Evolutionary conservation across 805 yeast genomes (phyloP).

Genomic region (Kodamaea hsintzibuensis): DNA sequence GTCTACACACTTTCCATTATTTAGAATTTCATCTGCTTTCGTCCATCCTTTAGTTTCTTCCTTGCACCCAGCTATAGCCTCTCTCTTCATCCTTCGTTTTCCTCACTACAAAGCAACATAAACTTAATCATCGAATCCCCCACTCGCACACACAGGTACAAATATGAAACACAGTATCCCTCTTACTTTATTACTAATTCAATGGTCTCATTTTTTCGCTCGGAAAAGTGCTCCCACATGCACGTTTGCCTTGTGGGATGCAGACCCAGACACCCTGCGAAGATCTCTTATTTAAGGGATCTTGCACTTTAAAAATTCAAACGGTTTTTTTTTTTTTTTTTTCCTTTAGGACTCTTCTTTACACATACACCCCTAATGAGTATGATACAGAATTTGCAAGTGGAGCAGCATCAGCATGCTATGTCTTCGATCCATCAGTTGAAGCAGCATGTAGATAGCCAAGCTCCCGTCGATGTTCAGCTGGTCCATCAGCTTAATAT

Average conservation of each 20-base stretch:
- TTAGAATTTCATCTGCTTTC: too few relatives aligned
- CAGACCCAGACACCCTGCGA: neutral
- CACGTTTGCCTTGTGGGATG: neutral
- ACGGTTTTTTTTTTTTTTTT: neutral
- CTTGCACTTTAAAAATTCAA: conserved; percentile 1
- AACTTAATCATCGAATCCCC: neutral
- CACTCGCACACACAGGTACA: neutral
- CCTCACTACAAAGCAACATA: too few relatives aligned
- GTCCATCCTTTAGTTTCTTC: too few relatives aligned
- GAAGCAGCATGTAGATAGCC: neutral
- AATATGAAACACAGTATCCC: neutral
- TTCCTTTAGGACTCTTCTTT: neutral
- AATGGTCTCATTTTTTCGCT: neutral
- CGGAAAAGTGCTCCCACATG: neutral
- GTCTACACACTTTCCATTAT: too few relatives aligned
- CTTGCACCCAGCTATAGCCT: too few relatives aligned
- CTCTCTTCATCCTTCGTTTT: too few relatives aligned
- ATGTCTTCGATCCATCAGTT: neutral
- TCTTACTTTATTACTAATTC: neutral
- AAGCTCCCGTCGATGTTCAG: neutral
- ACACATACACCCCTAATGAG: neutral
- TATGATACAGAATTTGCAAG: conserved; percentile 2
- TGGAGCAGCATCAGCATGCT: neutral
- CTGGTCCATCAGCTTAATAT: neutral
- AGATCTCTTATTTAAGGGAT: neutral